Conservation (phyloP, 192 early-diverging fungal species). For the Rhizoclosmatium sp. region DNA sequence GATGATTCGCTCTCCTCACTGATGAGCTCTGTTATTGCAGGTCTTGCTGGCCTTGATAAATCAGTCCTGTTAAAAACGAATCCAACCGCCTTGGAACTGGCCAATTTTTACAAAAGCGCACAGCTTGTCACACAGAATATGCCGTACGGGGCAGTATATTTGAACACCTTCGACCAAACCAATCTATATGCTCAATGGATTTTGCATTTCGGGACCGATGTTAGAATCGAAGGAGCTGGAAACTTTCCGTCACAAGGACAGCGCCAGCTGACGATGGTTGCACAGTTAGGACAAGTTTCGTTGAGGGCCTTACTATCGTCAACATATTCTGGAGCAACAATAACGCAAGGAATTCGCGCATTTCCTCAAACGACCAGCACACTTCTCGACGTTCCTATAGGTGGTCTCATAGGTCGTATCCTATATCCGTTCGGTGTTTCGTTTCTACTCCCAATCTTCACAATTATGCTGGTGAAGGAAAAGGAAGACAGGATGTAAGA, state of each 20-base stretch:
- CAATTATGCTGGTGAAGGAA: conserved; percentile 74
- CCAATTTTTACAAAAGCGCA: conserved; percentile 29
- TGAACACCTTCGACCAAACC: conserved; percentile 55
- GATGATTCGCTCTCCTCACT: conserved; percentile 33
- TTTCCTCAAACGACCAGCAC: conserved; percentile 59
- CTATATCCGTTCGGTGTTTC: conserved; percentile 80
- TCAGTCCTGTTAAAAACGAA: conserved; percentile 9
- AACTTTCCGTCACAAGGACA: conserved; percentile 64
- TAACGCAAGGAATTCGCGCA: conserved; percentile 73
- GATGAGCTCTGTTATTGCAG: conserved; percentile 35
- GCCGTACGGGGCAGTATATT: conserved; percentile 63
- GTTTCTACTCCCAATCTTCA: conserved; percentile 76
- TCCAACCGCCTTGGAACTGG: conserved; percentile 9
- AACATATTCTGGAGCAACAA: conserved; percentile 48
- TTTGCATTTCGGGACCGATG: conserved; percentile 55
- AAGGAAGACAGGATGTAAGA: conserved; percentile 69
- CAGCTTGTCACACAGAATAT: conserved; percentile 50
- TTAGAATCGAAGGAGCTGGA: conserved; percentile 49
- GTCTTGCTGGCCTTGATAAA: conserved; percentile 49
- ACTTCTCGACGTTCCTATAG: conserved; percentile 59
- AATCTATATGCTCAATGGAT: conserved; percentile 45
- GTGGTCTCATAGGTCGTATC: conserved; percentile 67
- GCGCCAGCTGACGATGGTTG: conserved; percentile 57
- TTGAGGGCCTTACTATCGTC: conserved; percentile 39
- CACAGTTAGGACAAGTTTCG: conserved; percentile 51